Evolutionary conservation across 495 filamentous ascomycete genomes (phyloP), one percentile per base, ranked within the genome.

Genomic region (Xylaria intraflava): DNA sequence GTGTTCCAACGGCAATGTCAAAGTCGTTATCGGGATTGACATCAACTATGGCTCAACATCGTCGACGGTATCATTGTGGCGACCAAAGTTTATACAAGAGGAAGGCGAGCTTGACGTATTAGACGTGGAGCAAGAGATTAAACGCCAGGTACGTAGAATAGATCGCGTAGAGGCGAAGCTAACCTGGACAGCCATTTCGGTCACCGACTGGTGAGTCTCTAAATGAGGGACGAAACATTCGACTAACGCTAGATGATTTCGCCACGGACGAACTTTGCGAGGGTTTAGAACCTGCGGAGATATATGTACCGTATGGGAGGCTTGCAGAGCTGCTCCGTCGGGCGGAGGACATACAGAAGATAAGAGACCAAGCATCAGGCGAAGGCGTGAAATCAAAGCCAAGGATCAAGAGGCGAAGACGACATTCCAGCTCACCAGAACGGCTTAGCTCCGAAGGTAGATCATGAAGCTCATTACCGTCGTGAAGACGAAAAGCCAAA

Each of bases 11-110:
- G 35, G 29, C 1, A 24, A 50, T 55, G 49, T 56, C 30, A 48
- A 49, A 42, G 56, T 59, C 24, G 56, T 59, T 24, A 40, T 56
- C 20, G 56, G 56, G 31, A 42, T 55, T 20, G 52, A 59, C 38
- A 42, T 59, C 8, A 52, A 59, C 20, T 55, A 59, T 42, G 41
- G 54, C 27, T 46, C 53, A 31, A 55, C 30, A 31, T 6, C 6
- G 12, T 6, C 30, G 6, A 31, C 30, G 30, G 6, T 31, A 12
- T 31, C 30, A 12, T 6, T 31, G 6, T 31, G 30, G 30, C 30
- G 30, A 31, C 30, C 30, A 31, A 6, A 12, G 30, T 31, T 6
- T 12, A 31, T 31, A 6, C 30, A 31, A 6, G 30, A 31, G 12
- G 30, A 31, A 6, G 30, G 30, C 6, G 30, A 31, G 30, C 30